Percentiles rank a stretch among this genome's conserved stretches.
Evolutionary conservation across 345 rosid species (phyloP).

Genomic region (Brassica incana): DNA sequence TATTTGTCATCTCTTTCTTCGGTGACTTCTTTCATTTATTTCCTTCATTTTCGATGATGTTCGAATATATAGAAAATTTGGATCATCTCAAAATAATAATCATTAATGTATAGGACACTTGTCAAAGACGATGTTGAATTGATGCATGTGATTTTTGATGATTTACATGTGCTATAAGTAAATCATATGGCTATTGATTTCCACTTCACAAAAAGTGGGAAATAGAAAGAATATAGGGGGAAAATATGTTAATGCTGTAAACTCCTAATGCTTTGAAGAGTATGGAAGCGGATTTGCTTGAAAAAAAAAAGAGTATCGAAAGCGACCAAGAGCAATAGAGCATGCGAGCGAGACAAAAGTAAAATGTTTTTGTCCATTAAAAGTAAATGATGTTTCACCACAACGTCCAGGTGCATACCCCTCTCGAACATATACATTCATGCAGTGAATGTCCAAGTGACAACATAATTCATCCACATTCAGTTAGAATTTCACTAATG

Average conservation of each 20-base stretch:
- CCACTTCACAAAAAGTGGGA: no score
- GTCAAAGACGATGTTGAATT: neutral
- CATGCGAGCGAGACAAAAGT: constrained; percentile 12
- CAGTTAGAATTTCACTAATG: neutral
- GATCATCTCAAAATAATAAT: neutral
- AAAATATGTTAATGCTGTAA: neutral
- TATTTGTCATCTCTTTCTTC: neutral
- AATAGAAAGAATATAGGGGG: neutral
- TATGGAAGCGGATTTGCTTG: no score
- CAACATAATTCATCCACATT: neutral
- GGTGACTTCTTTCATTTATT: neutral
- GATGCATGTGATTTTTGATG: constrained; percentile 2
- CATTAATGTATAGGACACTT: neutral
- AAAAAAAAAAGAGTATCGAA: neutral
- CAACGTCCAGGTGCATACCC: constrained; percentile 39
- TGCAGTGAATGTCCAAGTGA: neutral
- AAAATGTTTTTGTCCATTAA: constrained; percentile 21
- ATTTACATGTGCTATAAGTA: constrained; percentile 33
- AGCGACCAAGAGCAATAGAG: constrained; percentile 14
- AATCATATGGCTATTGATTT: constrained; percentile 10
- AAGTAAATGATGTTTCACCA: constrained; percentile 35
- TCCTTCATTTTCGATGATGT: neutral
- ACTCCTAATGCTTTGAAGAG: neutral
- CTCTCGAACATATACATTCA: neutral
- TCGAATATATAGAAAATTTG: neutral